Percentiles rank a stretch among this genome's conserved stretches.
Evolutionary conservation across 768 basidiomycete species (phyloP).

Genomic region (Sporobolomyces phaffii): DNA sequence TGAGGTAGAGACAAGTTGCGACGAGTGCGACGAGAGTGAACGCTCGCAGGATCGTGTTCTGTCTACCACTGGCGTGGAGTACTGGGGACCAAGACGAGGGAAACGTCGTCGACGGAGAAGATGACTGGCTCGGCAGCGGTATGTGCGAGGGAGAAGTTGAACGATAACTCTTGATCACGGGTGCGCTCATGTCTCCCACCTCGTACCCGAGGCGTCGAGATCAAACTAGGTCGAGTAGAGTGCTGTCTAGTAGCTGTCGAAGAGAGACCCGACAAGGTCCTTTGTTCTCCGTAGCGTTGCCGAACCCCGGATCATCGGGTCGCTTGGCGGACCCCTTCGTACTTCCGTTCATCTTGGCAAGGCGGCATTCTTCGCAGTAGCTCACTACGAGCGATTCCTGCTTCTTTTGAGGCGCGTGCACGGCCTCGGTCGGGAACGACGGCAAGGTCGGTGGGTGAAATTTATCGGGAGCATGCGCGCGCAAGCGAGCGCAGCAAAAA

Average conservation of each 20-base stretch:
- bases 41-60: background rate
- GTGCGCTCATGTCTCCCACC: too few relatives aligned
- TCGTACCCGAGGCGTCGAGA: too few relatives aligned
- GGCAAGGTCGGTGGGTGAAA: too few relatives aligned
- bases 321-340: too few relatives aligned
- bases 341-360: too few relatives aligned
- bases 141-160: background rate
- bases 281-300: too few relatives aligned
- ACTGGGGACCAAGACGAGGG: background rate
- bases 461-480: too few relatives aligned
- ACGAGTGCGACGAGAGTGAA: background rate
- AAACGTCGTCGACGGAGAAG: background rate
- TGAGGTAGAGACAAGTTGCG: background rate
- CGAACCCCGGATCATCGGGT: too few relatives aligned
- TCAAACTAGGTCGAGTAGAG: too few relatives aligned
- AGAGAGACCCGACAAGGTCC: too few relatives aligned
- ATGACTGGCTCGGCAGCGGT: background rate
- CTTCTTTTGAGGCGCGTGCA: background rate
- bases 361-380: background rate
- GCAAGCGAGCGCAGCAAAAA: too few relatives aligned
- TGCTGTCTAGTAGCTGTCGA: too few relatives aligned
- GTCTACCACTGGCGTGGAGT: background rate
- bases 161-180: background rate
- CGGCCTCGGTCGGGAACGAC: background rate
- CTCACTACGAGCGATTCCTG: background rate